Evolutionary conservation across 257 asterid species (phyloP).

Genomic region (Apocynum venetum): DNA sequence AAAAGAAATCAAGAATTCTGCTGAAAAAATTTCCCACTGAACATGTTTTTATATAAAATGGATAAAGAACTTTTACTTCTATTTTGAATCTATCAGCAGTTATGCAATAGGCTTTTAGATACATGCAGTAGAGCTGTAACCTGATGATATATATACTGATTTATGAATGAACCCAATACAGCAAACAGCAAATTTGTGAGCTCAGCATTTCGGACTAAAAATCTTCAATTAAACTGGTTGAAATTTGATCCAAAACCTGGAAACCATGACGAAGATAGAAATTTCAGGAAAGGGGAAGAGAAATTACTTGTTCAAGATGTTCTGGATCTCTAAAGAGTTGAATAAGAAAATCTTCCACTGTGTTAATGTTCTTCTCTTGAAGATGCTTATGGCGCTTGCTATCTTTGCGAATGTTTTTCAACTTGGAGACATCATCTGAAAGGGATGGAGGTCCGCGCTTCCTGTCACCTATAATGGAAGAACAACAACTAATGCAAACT

Average conservation of each 20-base stretch:
- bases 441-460: neutral
- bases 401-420: slow-evolving; percentile 5
- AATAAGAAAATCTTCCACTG: slow-evolving; percentile 18
- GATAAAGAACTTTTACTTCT: no score
- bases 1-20: no score
- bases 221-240: neutral
- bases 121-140: no score
- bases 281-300: neutral
- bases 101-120: no score
- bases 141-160: no score
- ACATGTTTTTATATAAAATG: no score
- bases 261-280: neutral
- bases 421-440: slow-evolving; percentile 13
- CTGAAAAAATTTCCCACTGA: no score
- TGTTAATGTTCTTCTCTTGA: slow-evolving; percentile 3
- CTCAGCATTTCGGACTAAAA: no score
- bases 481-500: neutral
- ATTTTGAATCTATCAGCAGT: no score
- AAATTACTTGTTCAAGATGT: slow-evolving; percentile 13
- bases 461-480: slow-evolving; percentile 4
- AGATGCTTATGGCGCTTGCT: neutral
- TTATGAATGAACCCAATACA: no score
- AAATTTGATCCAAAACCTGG: neutral
- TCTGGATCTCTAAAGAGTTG: slow-evolving; percentile 6
- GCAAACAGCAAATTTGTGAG: no score